Conservation (phyloP, 192 early-diverging fungal genomes). For the Entomortierella chlamydospora region DNA sequence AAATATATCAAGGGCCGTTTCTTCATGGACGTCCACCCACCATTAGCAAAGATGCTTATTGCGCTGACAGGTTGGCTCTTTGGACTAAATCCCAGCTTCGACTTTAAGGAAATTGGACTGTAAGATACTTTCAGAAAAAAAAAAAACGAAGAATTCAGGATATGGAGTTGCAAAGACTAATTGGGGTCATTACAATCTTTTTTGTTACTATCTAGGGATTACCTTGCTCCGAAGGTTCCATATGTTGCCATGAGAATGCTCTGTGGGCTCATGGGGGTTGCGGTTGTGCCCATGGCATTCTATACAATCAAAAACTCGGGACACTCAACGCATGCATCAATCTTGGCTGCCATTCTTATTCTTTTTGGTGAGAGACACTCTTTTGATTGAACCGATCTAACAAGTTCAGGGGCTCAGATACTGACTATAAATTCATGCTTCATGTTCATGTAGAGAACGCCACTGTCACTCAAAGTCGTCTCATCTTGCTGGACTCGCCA, state of each 20-base stretch:
- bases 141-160: too few species aligned
- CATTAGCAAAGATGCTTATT: conserved; percentile 92
- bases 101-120: conserved; percentile 93
- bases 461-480: conserved; percentile 88
- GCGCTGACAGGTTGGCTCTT: conserved; percentile 80
- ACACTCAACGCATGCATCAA: conserved; percentile 75
- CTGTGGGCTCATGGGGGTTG: conserved; percentile 80
- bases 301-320: conserved; percentile 85
- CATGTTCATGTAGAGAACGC: conserved; percentile 76
- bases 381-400: neutral
- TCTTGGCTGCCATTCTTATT: conserved; percentile 83
- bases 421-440: neutral
- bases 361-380: conserved; percentile 72
- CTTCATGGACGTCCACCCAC: conserved; percentile 97
- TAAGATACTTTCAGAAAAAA: conserved; percentile 20
- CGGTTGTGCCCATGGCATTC: conserved; percentile 86
- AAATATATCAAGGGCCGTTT: conserved; percentile 89
- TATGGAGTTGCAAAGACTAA: neutral
- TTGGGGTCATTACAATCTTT: neutral
- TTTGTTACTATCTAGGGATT: conserved; percentile 69
- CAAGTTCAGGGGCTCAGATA: neutral
- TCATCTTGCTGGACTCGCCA: conserved; percentile 93
- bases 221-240: conserved; percentile 86
- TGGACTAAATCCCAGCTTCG: conserved; percentile 93
- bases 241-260: conserved; percentile 87